Evolutionary conservation across 306 rosid species (phyloP).

Genomic region (Delonix regia): DNA sequence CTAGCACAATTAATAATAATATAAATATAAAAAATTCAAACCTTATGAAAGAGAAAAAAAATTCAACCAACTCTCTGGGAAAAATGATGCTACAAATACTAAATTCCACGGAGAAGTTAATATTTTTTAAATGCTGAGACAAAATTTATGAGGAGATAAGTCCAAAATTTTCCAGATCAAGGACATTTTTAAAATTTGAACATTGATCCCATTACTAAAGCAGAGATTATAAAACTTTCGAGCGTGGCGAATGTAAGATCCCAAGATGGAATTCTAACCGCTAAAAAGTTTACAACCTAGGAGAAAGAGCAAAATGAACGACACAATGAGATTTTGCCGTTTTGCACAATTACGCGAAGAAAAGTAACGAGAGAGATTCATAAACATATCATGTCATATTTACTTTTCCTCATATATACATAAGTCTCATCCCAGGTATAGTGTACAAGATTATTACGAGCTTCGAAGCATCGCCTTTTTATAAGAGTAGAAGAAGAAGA

Average conservation of each 20-base stretch:
- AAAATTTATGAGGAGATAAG: neutral
- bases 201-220: neutral
- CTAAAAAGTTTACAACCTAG: neutral
- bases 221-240: neutral
- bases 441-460: constrained; percentile 36
- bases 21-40: too few relatives aligned
- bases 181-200: neutral
- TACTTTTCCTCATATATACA: constrained; percentile 49
- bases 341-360: neutral
- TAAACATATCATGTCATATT: neutral
- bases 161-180: neutral
- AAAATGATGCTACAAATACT: too few relatives aligned
- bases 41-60: too few relatives aligned
- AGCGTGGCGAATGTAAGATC: neutral
- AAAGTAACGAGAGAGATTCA: neutral
- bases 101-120: too few relatives aligned
- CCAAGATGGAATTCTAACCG: neutral
- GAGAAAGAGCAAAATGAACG: neutral
- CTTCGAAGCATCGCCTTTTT: constrained; percentile 17
- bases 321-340: neutral
- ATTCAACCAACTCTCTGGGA: too few relatives aligned
- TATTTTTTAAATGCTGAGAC: neutral
- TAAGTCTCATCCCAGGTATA: constrained; percentile 29
- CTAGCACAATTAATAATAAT: too few relatives aligned
- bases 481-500: neutral